Evolutionary conservation across 495 filamentous ascomycete genomes (phyloP).

Genomic region (Rhizodiscina lignyota): DNA sequence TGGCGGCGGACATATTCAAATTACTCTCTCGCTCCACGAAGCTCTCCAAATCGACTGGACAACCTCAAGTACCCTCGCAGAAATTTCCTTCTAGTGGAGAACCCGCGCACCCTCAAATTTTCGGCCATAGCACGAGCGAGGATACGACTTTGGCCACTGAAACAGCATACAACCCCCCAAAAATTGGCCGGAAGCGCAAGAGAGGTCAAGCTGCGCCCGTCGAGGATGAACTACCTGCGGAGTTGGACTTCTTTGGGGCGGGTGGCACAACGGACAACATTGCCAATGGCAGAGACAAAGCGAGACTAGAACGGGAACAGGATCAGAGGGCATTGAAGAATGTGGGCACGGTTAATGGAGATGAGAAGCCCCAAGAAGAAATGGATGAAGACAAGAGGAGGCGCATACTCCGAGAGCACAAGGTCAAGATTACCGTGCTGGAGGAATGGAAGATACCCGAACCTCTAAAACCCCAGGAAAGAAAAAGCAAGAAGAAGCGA

Average conservation of each 20-base stretch:
- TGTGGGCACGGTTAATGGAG: background rate
- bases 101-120: slow-evolving; percentile 35
- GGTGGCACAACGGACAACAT: background rate
- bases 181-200: slow-evolving; percentile 22
- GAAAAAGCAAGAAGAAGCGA: slow-evolving; percentile 23
- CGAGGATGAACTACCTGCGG: slow-evolving; percentile 4
- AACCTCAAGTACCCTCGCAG: slow-evolving; percentile 15
- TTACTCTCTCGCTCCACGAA: slow-evolving; percentile 50
- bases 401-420: slow-evolving; percentile 61
- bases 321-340: background rate
- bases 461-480: slow-evolving; percentile 3
- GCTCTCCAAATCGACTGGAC: slow-evolving; percentile 13
- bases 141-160: slow-evolving; percentile 2
- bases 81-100: slow-evolving; percentile 36
- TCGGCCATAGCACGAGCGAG: slow-evolving; percentile 26
- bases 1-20: too few relatives aligned
- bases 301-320: background rate
- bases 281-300: slow-evolving; percentile 2
- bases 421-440: slow-evolving; percentile 70
- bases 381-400: slow-evolving; percentile 33
- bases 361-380: background rate
- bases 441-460: slow-evolving; percentile 11
- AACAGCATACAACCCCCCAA: slow-evolving; percentile 10
- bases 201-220: slow-evolving; percentile 7
- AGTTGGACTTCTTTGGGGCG: slow-evolving; percentile 20